Evolutionary conservation across 139 green algal species (phyloP).

Genomic region (Eudorina sp.): DNA sequence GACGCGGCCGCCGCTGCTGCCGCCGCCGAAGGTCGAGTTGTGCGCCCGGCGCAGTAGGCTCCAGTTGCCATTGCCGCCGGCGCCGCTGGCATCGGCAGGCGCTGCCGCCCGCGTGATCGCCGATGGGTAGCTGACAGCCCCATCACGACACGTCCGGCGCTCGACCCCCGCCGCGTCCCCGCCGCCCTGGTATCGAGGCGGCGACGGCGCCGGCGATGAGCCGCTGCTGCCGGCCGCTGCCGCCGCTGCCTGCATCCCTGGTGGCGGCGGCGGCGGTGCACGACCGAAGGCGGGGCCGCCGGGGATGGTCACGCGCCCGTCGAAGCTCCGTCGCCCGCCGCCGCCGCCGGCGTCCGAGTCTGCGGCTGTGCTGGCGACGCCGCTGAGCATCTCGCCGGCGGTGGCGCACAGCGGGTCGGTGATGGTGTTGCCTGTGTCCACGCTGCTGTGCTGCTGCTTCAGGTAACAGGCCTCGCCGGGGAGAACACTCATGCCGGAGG

Average conservation of each 20-base stretch:
- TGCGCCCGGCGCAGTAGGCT: neutral
- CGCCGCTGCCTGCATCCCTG: too few relatives aligned
- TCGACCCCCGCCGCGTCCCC: too few relatives aligned
- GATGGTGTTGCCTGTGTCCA: slow-evolving; percentile 11
- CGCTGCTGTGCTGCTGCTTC: neutral
- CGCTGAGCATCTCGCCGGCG: neutral
- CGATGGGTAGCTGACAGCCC: too few relatives aligned
- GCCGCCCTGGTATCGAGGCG: neutral
- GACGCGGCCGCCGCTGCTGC: neutral
- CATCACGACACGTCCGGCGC: too few relatives aligned
- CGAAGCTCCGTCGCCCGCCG: neutral
- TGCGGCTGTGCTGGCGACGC: neutral
- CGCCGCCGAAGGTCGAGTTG: neutral
- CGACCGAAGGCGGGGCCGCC: neutral
- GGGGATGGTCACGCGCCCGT: neutral
- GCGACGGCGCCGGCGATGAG: neutral
- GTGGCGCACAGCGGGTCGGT: slow-evolving; percentile 17
- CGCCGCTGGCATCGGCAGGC: neutral
- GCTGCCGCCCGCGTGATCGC: neutral
- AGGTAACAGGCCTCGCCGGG: neutral
- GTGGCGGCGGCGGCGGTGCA: too few relatives aligned
- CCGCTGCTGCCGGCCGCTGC: neutral
- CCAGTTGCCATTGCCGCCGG: too few relatives aligned
- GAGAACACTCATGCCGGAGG: neutral
- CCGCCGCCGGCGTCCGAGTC: neutral